Evolutionary conservation across 208 protist genomes (phyloP).

Genomic region (Vickermania spadyakhi): DNA sequence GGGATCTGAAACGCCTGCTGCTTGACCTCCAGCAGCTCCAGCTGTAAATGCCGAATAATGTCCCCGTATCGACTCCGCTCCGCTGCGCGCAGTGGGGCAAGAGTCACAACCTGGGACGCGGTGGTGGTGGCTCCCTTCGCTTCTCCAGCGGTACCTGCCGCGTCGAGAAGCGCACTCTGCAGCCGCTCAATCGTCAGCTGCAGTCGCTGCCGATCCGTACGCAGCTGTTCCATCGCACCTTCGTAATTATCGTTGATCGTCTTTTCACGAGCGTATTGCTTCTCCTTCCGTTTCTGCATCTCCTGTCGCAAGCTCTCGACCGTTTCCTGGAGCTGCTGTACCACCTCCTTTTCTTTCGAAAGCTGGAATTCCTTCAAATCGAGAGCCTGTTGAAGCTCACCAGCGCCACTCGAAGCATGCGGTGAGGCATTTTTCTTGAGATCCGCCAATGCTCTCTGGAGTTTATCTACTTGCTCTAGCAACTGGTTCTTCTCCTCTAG

Average conservation of each 20-base stretch:
- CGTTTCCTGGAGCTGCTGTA: conserved; percentile 12
- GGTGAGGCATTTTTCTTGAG: no score
- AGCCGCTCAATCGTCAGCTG: background rate
- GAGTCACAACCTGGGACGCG: background rate
- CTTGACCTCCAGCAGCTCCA: background rate
- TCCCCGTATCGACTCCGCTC: background rate
- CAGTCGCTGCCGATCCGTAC: background rate
- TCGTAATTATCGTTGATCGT: conserved; percentile 6
- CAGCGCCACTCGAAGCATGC: background rate
- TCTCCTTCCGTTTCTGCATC: conserved; percentile 4
- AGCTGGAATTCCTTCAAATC: conserved; percentile 10
- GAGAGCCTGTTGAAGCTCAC: background rate
- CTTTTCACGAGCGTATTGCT: conserved; percentile 4
- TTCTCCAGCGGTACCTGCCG: background rate
- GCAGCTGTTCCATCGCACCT: conserved; percentile 7
- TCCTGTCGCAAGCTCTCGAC: conserved; percentile 12
- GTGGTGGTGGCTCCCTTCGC: background rate
- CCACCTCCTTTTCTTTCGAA: conserved; percentile 10
- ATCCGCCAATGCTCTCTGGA: background rate
- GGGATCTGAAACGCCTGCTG: background rate
- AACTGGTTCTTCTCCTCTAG: background rate
- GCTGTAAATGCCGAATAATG: background rate
- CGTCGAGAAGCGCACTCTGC: conserved; percentile 1
- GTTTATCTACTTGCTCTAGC: conserved; percentile 2
- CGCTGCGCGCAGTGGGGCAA: background rate